Evolutionary conservation across 2,329 filamentous ascomycete species (phyloP), one percentile per base, ranked within the genome.

Genomic region (Dothiorella sarmentorum): DNA sequence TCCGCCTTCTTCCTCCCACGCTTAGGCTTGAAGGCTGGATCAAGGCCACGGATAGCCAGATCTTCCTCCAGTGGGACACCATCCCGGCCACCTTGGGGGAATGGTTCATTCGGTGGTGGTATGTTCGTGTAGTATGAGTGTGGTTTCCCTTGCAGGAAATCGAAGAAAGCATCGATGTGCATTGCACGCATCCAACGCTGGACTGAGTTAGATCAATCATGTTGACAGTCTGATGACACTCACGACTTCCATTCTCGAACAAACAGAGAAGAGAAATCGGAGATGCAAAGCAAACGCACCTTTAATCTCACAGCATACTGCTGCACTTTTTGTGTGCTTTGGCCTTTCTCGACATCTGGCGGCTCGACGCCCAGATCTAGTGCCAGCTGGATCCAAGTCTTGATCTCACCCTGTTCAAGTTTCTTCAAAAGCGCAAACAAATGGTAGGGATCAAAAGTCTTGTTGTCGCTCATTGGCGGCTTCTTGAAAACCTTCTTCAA

Each of bases 131-230:
- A 96, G 72, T 97, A 97, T 0, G 84, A 75, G 71, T 95, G 91
- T 24, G 83, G 78, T 63, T 91, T 91, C 49, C 85, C 85, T 62
- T 93, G 80, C 18, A 95, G 83, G 70, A 91, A 97, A 70, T 96
- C 91, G 68, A 96, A 97, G 71, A 97, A 97, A 10, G 91, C 89
- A 78, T 96, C 90, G 55, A 96, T 85, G 71, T 96, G 92, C 88
- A 96, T 93, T 4, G 91, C 92, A 70, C 91, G 90, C 90, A 97
- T 94, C 92, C 92, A 97, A 69, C 93, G 87, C 89, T 90, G 66
- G 37, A 7, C 20, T 2, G 13, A 11, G 47, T 44, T 33, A 53
- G 47, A 5, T 18, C 15, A 37, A 24, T 22, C 4, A 35, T 45
- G 24, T 37, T 17, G n/a, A n/a, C n/a, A n/a, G n/a, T n/a, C n/a